Base-by-base conservation (phyloP, 2,329 filamentous ascomycete genomes). In the Stachybotrys elegans region DNA sequence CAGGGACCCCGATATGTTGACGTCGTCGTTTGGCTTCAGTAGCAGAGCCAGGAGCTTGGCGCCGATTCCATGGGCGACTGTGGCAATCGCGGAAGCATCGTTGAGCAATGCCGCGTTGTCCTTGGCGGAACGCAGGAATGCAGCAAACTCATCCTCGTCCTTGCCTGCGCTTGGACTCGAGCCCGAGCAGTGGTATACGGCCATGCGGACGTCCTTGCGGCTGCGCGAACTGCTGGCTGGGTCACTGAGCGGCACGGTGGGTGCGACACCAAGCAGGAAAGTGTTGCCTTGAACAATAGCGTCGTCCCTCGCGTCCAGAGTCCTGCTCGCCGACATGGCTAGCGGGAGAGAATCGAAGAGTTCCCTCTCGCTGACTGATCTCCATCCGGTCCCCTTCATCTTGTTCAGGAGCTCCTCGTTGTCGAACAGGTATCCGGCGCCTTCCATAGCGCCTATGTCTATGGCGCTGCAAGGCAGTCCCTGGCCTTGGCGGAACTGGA, bases 381-480 rank as follows among this genome's bases (percentile, higher is more conserved):
- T 43, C 7, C 23, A 31, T 8, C 50, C 48, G 1, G 38, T 45
- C 2, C 21, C n/a, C 22, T 48, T 45, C 36, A 49, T 46, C n/a
- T 34, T 32, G 2, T 38, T 37, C 13, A 50, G 42, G 0, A 55
- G 43, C 1, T 38, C 46, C 4, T 43, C 34, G 7, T 57, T 48
- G 13, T 48, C 49, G 3, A 49, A 46, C 4, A 72, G 51, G 42
- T 60, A 65, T 1, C 72, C 70, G 4, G 66, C 55, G 5, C 62
- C 69, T 4, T 60, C 57, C 8, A 73, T 54, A 8, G 32, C 50
- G 5, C 55, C 50, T 14, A 74, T 57, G 46, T 73, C 60, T 4
- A 75, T 58, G 14, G 56, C 51, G 0, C 62, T 57, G 4, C 61
- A 66, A 0, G 67, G 56, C 6, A 72, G 56, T 4, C 66, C 67